Evolutionary conservation across 2,329 filamentous ascomycete species (phyloP).

Genomic region (Colletotrichum euphorbiae): DNA sequence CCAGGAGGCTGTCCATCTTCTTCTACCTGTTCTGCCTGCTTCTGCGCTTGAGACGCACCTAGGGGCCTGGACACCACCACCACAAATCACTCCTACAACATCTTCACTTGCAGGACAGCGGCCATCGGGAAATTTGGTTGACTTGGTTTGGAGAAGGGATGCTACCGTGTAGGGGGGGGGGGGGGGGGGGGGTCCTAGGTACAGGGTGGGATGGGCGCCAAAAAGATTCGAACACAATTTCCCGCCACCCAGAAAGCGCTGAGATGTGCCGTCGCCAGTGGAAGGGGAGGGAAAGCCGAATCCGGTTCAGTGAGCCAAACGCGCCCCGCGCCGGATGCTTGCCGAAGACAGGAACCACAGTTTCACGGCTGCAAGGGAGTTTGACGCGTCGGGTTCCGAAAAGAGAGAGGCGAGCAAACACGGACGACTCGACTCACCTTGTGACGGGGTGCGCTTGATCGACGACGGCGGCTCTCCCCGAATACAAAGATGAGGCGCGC

Average conservation of each 20-base stretch:
- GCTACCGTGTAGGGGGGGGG: conserved; percentile 16
- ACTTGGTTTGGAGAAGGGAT: conserved; percentile 29
- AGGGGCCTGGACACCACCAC: background rate
- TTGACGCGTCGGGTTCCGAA: background rate
- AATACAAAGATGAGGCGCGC: background rate
- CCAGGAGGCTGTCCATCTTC: background rate
- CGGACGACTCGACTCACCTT: background rate
- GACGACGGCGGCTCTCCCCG: background rate
- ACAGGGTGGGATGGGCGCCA: background rate
- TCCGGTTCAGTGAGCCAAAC: conserved; percentile 19
- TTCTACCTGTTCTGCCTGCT: too few relatives aligned
- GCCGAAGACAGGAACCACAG: conserved; percentile 21
- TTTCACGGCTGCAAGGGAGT: conserved; percentile 10
- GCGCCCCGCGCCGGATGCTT: conserved; percentile 14
- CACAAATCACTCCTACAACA: background rate
- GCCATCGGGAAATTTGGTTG: conserved; percentile 29
- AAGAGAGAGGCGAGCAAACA: background rate
- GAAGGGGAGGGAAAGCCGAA: background rate
- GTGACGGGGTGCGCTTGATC: background rate
- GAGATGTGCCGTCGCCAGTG: background rate
- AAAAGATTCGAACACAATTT: conserved; percentile 33
- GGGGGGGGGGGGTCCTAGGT: too few relatives aligned
- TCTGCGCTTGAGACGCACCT: too few relatives aligned
- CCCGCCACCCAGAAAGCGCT: conserved; percentile 33
- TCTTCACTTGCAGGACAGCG: conserved; percentile 7